A percentile compares a stretch with the other conserved stretches of the same genome.
Evolutionary conservation across 1,284 basidiomycete species (phyloP).

Genomic region (Grifola frondosa): DNA sequence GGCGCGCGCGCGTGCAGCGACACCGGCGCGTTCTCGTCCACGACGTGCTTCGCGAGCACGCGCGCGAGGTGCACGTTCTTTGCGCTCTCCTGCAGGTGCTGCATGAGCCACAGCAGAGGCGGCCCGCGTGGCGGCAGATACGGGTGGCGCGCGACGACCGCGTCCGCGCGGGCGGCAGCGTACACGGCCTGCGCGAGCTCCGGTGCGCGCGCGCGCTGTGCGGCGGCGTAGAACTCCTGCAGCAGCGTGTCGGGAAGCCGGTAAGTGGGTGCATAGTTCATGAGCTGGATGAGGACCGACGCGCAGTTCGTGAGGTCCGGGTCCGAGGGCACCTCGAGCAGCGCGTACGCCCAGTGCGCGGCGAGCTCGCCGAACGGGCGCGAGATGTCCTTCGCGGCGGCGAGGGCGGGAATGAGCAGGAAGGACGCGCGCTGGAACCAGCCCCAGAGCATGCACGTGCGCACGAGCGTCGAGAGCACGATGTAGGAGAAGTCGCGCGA

Average conservation of each 20-base stretch:
- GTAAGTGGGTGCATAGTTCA: slow-evolving; percentile 10
- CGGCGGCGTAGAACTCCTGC: slow-evolving; percentile 28
- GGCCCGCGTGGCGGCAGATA: slow-evolving; percentile 51
- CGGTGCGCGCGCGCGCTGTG: slow-evolving; percentile 11
- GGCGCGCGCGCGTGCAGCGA: slow-evolving; percentile 42
- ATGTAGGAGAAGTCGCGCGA: slow-evolving; percentile 41
- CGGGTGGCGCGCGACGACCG: slow-evolving; percentile 30
- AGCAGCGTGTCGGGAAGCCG: slow-evolving; percentile 20
- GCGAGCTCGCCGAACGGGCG: slow-evolving; percentile 11
- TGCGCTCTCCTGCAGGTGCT: slow-evolving; percentile 38
- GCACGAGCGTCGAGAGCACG: slow-evolving; percentile 44
- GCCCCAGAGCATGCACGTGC: slow-evolving; percentile 49
- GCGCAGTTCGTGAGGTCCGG: slow-evolving; percentile 15
- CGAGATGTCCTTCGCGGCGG: slow-evolving; percentile 4
- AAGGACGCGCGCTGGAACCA: slow-evolving; percentile 42
- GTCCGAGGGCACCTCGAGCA: slow-evolving; percentile 18
- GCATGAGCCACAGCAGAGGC: slow-evolving; percentile 51
- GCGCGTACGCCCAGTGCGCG: slow-evolving; percentile 13
- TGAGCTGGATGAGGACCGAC: slow-evolving; percentile 12
- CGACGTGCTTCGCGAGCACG: slow-evolving; percentile 47
- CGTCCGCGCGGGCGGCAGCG: slow-evolving; percentile 32
- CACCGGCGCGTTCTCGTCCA: slow-evolving; percentile 40
- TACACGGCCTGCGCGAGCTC: slow-evolving; percentile 26
- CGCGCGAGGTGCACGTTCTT: slow-evolving; percentile 42
- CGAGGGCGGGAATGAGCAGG: slow-evolving; percentile 29